phyloP scores from a whole-genome alignment of 2,329 filamentous ascomycete genomes.

The Penicillium decumbens region DNA sequence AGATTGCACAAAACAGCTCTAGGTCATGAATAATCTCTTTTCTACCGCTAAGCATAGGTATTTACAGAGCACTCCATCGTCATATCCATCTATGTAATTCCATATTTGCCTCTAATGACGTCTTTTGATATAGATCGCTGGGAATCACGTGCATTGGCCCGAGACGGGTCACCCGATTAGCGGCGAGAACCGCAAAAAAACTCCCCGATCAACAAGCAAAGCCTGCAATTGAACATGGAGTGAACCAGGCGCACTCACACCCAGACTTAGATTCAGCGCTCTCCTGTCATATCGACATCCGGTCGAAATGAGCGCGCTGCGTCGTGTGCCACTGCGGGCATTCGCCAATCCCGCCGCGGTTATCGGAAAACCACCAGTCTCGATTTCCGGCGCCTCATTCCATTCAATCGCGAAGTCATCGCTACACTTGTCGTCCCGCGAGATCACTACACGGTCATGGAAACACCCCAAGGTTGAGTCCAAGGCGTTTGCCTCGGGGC shows the following conservation, averaged over 20 bases:
- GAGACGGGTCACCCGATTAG: constrained; percentile 23
- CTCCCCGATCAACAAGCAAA: constrained; percentile 12
- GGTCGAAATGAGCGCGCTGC: constrained; percentile 33
- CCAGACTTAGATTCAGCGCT: not conserved
- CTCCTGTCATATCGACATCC: constrained; percentile 1
- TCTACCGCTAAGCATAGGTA: not conserved
- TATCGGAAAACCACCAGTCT: constrained; percentile 21
- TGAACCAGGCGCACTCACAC: constrained; percentile 4
- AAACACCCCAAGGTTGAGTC: not conserved
- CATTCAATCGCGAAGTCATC: constrained; percentile 1
- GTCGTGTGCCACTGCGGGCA: constrained; percentile 33
- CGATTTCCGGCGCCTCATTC: constrained; percentile 10
- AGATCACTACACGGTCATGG: not conserved
- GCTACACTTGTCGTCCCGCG: not conserved
- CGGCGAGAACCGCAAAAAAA: constrained; percentile 25
- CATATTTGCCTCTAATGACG: constrained; percentile 4
- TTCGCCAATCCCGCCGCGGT: constrained; percentile 28
- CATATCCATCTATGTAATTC: not conserved
- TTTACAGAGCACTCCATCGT: not conserved
- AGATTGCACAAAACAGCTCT: not conserved
- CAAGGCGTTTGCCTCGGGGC: constrained; percentile 1
- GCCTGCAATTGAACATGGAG: constrained; percentile 12
- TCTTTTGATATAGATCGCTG: constrained; percentile 14
- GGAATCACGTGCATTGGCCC: constrained; percentile 23
- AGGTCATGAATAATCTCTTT: not conserved